A percentile compares a stretch with the other conserved stretches of the same genome.
Evolutionary conservation across 805 yeast genomes (phyloP).

Genomic region (Metschnikowia similis): DNA sequence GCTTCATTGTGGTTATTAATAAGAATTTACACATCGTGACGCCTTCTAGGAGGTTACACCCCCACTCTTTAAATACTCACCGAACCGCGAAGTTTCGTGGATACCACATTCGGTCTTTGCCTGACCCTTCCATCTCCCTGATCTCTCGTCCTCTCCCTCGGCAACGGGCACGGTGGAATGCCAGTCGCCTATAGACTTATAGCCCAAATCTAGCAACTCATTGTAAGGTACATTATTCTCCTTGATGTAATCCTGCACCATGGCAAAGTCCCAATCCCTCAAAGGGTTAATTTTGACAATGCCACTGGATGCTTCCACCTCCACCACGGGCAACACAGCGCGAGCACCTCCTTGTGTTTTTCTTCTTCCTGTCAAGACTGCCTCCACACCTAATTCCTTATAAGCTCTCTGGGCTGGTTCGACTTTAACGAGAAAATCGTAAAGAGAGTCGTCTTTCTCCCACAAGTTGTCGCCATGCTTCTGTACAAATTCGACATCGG

Average conservation of each 20-base stretch:
- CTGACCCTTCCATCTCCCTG: slow-evolving; percentile 96
- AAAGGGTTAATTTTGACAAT: slow-evolving; percentile 86
- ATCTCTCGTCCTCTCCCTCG: slow-evolving; percentile 91
- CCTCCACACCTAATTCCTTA: slow-evolving; percentile 63
- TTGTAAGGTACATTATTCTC: slow-evolving; percentile 78
- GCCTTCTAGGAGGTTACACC: slow-evolving; percentile 5
- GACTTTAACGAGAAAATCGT: slow-evolving; percentile 85
- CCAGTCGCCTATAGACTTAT: slow-evolving; percentile 91
- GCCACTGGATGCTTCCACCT: slow-evolving; percentile 64
- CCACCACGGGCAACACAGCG: slow-evolving; percentile 65
- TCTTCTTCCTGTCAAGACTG: slow-evolving; percentile 90
- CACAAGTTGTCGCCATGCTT: slow-evolving; percentile 76
- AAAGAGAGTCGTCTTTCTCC: slow-evolving; percentile 75
- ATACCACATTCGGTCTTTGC: slow-evolving; percentile 94
- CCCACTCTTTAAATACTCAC: slow-evolving; percentile 44
- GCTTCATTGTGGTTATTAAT: neutral
- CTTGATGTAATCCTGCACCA: slow-evolving; percentile 67
- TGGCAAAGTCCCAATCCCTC: slow-evolving; percentile 72
- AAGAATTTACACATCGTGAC: neutral
- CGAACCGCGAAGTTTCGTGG: slow-evolving; percentile 75
- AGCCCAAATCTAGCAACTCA: slow-evolving; percentile 77
- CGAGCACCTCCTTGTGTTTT: slow-evolving; percentile 87
- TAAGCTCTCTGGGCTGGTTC: slow-evolving; percentile 91
- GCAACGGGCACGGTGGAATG: slow-evolving; percentile 87
- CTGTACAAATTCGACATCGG: slow-evolving; percentile 59